Evolutionary conservation across 139 green algal species (phyloP).

Genomic region (Coccomyxa sp.): DNA sequence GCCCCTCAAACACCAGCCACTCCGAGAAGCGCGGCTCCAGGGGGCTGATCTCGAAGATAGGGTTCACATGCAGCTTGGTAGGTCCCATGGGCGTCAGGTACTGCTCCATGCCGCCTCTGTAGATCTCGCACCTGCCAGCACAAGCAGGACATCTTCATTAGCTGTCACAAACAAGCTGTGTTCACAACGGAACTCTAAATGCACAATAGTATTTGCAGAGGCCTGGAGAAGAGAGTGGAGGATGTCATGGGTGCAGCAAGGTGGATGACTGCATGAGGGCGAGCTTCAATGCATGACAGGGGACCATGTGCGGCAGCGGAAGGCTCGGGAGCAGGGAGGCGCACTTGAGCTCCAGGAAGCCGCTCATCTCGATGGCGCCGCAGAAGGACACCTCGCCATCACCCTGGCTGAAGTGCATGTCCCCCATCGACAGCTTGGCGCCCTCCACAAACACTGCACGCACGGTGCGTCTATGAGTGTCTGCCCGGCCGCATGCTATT

Average conservation of each 20-base stretch:
- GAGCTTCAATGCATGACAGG: too few species aligned
- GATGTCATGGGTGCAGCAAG: too few species aligned
- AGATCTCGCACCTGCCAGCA: slow-evolving; percentile 52
- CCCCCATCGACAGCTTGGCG: slow-evolving; percentile 57
- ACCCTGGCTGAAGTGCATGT: slow-evolving; percentile 72
- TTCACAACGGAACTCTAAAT: too few species aligned
- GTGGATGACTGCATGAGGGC: too few species aligned
- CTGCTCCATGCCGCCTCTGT: slow-evolving; percentile 64
- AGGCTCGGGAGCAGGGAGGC: too few species aligned
- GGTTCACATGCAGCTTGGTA: slow-evolving; percentile 60
- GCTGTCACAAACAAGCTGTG: too few species aligned
- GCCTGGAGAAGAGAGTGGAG: too few species aligned
- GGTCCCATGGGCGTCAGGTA: slow-evolving; percentile 68
- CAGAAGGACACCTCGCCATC: slow-evolving; percentile 66
- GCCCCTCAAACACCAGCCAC: slow-evolving; percentile 76
- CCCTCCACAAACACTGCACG: slow-evolving; percentile 75
- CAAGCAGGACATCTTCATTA: too few species aligned
- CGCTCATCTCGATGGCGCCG: slow-evolving; percentile 74
- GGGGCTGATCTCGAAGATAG: slow-evolving; percentile 77
- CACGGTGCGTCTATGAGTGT: too few species aligned
- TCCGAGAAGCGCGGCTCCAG: slow-evolving; percentile 64
- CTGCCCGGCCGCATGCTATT: too few species aligned
- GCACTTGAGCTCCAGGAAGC: slow-evolving; percentile 63
- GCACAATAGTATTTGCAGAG: too few species aligned
- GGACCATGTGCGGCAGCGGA: too few species aligned